Evolutionary conservation across 768 basidiomycete genomes (phyloP).

Genomic region (Tricholoma furcatifolium): DNA sequence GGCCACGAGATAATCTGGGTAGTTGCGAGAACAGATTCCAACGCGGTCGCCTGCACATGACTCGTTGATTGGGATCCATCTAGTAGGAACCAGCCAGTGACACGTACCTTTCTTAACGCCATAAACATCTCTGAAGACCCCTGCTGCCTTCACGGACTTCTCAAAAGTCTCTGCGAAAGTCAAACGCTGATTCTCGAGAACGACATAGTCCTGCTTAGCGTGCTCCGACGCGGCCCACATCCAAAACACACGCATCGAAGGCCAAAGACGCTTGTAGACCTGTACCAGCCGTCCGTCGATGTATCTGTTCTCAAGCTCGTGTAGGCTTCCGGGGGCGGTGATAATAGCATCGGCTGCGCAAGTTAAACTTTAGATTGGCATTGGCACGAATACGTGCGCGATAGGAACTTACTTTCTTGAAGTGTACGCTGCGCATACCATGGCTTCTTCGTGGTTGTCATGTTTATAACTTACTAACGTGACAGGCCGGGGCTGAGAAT

Average conservation of each 20-base stretch:
- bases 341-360: conserved; percentile 33
- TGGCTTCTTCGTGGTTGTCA: conserved; percentile 2
- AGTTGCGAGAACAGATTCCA: conserved; percentile 48
- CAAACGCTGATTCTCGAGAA: conserved; percentile 46
- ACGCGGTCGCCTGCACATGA: conserved; percentile 38
- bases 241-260: conserved; percentile 51
- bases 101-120: conserved; percentile 44
- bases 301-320: conserved; percentile 40
- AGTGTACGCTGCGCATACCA: conserved; percentile 15
- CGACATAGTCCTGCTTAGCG: conserved; percentile 40
- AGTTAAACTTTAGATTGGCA: background rate
- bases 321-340: conserved; percentile 35
- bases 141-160: conserved; percentile 34
- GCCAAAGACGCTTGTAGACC: conserved; percentile 53
- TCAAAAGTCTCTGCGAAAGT: conserved; percentile 40
- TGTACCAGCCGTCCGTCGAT: conserved; percentile 45
- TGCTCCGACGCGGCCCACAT: conserved; percentile 32
- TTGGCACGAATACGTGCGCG: background rate
- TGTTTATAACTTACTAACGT: background rate
- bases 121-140: conserved; percentile 38
- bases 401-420: conserved; percentile 5
- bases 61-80: background rate
- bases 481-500: background rate
- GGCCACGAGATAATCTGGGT: conserved; percentile 41
- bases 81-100: background rate